Conservation (phyloP, 192 early-diverging fungal genomes). For the Piromyces sp. region DNA sequence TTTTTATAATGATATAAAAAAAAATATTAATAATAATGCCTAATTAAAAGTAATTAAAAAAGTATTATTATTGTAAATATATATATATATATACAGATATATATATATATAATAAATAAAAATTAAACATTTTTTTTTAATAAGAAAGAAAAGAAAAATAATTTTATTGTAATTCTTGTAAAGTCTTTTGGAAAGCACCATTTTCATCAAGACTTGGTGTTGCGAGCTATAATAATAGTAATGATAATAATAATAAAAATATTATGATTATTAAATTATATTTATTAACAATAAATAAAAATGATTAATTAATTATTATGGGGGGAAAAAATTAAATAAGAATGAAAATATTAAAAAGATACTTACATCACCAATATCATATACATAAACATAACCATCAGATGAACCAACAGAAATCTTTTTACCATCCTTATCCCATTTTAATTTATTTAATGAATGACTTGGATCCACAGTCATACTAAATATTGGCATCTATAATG, state of each 20-base stretch:
- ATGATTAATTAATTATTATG: not conserved
- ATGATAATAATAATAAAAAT: not conserved
- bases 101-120: not conserved
- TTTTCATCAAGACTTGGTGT: not conserved
- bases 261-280: too few relatives aligned
- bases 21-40: too few relatives aligned
- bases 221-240: not conserved
- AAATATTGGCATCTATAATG: constrained; percentile 12
- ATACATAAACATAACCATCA: constrained; percentile 70
- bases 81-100: too few relatives aligned
- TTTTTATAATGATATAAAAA: too few relatives aligned
- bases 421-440: constrained; percentile 81
- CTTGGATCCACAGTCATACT: constrained; percentile 19
- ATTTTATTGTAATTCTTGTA: not conserved
- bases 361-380: constrained; percentile 79
- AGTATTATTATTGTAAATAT: too few relatives aligned
- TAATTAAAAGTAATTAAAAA: too few relatives aligned
- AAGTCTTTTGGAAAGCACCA: not conserved
- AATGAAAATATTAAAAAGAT: not conserved
- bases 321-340: not conserved
- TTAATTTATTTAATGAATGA: constrained; percentile 78
- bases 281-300: not conserved
- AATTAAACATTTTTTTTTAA: not conserved
- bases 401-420: constrained; percentile 60
- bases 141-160: not conserved